Percentiles rank a stretch among this genome's conserved stretches.
Evolutionary conservation across 192 early-diverging fungal genomes (phyloP).

Genomic region (Coemansia aciculifera): DNA sequence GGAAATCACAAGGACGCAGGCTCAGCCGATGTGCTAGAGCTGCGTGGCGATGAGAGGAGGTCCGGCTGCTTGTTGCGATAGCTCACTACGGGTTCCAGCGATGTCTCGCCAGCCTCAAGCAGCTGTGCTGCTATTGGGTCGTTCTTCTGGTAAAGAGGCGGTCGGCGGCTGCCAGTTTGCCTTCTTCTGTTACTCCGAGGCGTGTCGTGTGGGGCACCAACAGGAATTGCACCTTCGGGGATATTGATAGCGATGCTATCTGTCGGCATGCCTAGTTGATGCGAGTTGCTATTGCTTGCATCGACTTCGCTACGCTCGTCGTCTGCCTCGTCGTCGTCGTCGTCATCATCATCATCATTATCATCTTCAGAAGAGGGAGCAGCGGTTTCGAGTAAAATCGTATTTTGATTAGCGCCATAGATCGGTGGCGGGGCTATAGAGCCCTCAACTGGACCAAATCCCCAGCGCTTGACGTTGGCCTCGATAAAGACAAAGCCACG

Average conservation of each 20-base stretch:
- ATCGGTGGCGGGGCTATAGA: slow-evolving; percentile 71
- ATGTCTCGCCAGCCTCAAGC: slow-evolving; percentile 48
- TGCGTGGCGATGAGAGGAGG: slow-evolving; percentile 2
- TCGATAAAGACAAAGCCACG: slow-evolving; percentile 82
- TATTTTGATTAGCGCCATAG: slow-evolving; percentile 71
- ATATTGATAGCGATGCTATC: slow-evolving; percentile 35
- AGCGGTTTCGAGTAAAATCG: slow-evolving; percentile 60
- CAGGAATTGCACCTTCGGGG: not conserved
- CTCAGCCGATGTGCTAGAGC: slow-evolving; percentile 11
- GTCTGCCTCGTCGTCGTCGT: not conserved
- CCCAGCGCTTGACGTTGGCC: slow-evolving; percentile 84
- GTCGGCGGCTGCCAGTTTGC: slow-evolving; percentile 15
- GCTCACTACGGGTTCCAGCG: slow-evolving; percentile 39
- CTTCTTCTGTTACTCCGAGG: slow-evolving; percentile 15
- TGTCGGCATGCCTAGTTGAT: not conserved
- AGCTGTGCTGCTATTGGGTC: slow-evolving; percentile 53
- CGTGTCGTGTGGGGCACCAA: slow-evolving; percentile 3
- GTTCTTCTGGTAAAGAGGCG: slow-evolving; percentile 46
- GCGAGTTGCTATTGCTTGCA: not conserved
- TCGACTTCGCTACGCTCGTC: not conserved
- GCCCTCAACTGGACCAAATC: slow-evolving; percentile 70
- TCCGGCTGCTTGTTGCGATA: slow-evolving; percentile 47
- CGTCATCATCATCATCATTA: slow-evolving; percentile 12
- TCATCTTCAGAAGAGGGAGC: slow-evolving; percentile 25
- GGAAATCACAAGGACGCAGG: slow-evolving; percentile 1